phyloP scores from a whole-genome alignment of 2,329 filamentous ascomycete genomes.

The Colletotrichum graminicola region DNA sequence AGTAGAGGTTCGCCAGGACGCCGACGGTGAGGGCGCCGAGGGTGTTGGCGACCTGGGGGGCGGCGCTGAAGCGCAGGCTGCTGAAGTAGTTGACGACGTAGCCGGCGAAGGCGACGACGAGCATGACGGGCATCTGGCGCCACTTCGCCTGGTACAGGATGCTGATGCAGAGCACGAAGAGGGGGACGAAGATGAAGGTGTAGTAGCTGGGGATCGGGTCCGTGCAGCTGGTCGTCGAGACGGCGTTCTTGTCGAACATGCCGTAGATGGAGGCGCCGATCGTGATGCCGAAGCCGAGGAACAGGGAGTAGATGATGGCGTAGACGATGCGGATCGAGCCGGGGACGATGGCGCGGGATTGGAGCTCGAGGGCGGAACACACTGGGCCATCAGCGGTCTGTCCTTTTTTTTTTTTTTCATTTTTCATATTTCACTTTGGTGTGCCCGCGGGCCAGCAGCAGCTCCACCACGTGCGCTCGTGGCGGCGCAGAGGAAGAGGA shows the following conservation, averaged over 20 bases:
- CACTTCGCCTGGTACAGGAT: conserved; percentile 86
- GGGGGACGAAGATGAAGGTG: conserved; percentile 79
- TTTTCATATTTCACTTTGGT: background rate
- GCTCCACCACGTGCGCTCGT: conserved; percentile 32
- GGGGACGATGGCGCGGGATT: conserved; percentile 76
- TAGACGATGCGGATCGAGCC: conserved; percentile 82
- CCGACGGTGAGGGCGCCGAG: conserved; percentile 83
- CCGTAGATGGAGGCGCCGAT: conserved; percentile 75
- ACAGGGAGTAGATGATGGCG: conserved; percentile 79
- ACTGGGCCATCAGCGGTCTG: conserved; percentile 54
- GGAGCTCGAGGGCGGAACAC: conserved; percentile 70
- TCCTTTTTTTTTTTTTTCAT: background rate
- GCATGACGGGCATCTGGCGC: conserved; percentile 84
- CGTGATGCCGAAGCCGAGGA: conserved; percentile 79
- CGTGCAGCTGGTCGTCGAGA: conserved; percentile 56
- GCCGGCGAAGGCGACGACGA: conserved; percentile 77
- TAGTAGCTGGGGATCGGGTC: conserved; percentile 57
- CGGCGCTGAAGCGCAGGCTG: conserved; percentile 72
- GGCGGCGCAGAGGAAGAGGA: conserved; percentile 45
- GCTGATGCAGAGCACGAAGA: conserved; percentile 79
- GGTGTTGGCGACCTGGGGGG: conserved; percentile 81
- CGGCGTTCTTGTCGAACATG: conserved; percentile 67
- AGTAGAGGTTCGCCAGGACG: conserved; percentile 82
- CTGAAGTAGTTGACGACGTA: conserved; percentile 84
- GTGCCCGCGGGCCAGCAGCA: conserved; percentile 19